Base-by-base conservation (phyloP, 2,329 filamentous ascomycete genomes). In the Capronia coronata region DNA sequence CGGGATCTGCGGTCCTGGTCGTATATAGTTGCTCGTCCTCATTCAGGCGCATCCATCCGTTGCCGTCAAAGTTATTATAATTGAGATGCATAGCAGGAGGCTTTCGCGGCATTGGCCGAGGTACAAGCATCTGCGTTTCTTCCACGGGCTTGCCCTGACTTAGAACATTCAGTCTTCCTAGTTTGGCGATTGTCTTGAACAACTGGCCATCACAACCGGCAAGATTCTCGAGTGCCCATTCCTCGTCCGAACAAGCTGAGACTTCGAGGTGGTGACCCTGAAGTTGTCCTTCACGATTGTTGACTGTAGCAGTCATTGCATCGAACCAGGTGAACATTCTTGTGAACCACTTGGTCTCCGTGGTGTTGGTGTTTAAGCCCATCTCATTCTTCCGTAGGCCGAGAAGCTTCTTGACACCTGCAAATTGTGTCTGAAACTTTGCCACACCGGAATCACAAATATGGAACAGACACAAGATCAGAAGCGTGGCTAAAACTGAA, bases 251-350 rank as follows among this genome's bases (percentile, higher is more conserved):
- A 55, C 82, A 75, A 52, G 79, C 73, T 49, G 80, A 75, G 69
- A 83, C 79, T 56, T 84, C 81, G 27, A 85, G 66, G 44, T 77
- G 78, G 27, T 76, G 73, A 21, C 78, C 78, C 30, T 76, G 75
- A 14, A 95, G 78, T 65, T 94, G 87, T 23, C 86, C 82, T 67
- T 96, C 90, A 44, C 90, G 82, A 67, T 95, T 87, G 61, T 96
- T 96, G 64, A 94, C 87, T 45, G 86, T 90, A 32, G 87, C 87
- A 0, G 88, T 89, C 70, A 96, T 87, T 48, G 90, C 87, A 66
- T 96, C 91, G 64, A 94, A 94, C 76, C 91, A 94, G 27, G 87
- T 93, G 63, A 96, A 96, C 59, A 95, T 82, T 35, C 87, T 83
- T 62, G 94, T 87, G 72, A 95, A 91, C 90, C 90, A 96, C 10